Conservation (phyloP, 1,139 yeast species). For the Petasospora rhodanensis region DNA sequence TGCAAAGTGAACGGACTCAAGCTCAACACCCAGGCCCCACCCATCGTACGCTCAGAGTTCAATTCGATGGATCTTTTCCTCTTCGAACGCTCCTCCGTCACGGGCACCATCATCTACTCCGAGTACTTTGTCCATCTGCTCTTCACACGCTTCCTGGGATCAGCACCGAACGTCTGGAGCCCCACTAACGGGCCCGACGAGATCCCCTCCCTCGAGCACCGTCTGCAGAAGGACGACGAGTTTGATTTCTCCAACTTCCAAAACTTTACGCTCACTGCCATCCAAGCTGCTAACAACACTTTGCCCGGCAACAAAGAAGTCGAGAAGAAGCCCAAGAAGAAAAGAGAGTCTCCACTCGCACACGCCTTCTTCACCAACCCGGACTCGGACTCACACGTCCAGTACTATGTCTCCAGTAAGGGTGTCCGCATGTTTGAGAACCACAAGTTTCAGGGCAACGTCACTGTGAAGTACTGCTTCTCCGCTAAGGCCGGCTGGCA, state of each 20-base stretch:
- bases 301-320: neutral
- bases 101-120: slow-evolving; percentile 64
- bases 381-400: slow-evolving; percentile 75
- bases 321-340: slow-evolving; percentile 20
- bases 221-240: slow-evolving; percentile 29
- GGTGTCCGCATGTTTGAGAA: slow-evolving; percentile 61
- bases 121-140: slow-evolving; percentile 61
- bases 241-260: slow-evolving; percentile 22
- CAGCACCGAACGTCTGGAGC: slow-evolving; percentile 64
- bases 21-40: slow-evolving; percentile 16
- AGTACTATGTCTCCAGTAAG: slow-evolving; percentile 64
- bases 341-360: slow-evolving; percentile 69
- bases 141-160: slow-evolving; percentile 63
- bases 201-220: slow-evolving; percentile 31
- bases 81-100: slow-evolving; percentile 60
- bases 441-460: slow-evolving; percentile 32
- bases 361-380: slow-evolving; percentile 85
- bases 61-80: slow-evolving; percentile 70
- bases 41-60: slow-evolving; percentile 47
- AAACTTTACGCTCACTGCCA: slow-evolving; percentile 2
- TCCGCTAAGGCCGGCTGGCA: slow-evolving; percentile 79
- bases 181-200: slow-evolving; percentile 44
- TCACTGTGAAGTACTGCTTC: slow-evolving; percentile 42
- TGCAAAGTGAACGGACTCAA: slow-evolving; percentile 54
- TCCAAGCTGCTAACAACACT: too few relatives aligned